Conservation (phyloP, 1,139 yeast genomes). For the Saccharomyces hybrid region DNA sequence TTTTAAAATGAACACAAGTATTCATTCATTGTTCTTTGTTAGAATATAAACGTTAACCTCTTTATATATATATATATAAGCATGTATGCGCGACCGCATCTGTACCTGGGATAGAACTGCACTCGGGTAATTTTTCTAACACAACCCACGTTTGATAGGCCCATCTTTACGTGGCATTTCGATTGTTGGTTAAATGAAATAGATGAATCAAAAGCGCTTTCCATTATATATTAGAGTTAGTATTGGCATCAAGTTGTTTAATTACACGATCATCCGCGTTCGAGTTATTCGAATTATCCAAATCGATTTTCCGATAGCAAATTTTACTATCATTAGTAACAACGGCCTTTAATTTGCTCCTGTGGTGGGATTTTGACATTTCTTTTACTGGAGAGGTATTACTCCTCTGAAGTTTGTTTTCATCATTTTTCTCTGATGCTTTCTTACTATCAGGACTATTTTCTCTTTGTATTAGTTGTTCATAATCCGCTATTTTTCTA, state of each 20-base stretch:
- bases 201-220: not conserved
- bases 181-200: not conserved
- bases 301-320: conserved; percentile 19
- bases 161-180: not conserved
- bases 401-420: conserved; percentile 1
- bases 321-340: conserved; percentile 24
- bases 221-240: not conserved
- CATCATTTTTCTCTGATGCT: not conserved
- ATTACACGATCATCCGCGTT: not conserved
- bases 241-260: not conserved
- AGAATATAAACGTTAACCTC: not conserved
- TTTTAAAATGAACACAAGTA: not conserved
- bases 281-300: not conserved
- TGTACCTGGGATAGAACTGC: not conserved
- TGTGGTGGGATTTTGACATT: conserved; percentile 6
- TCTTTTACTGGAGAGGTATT: conserved; percentile 1
- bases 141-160: not conserved
- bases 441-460: conserved; percentile 2
- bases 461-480: not conserved
- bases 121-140: not conserved
- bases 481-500: not conserved
- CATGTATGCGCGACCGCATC: not conserved
- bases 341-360: conserved; percentile 22
- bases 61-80: not conserved
- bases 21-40: not conserved